Percentiles rank a stretch among this genome's conserved stretches.
Conservation (phyloP, 1,284 basidiomycete genomes). For the Puccinia hordei region DNA sequence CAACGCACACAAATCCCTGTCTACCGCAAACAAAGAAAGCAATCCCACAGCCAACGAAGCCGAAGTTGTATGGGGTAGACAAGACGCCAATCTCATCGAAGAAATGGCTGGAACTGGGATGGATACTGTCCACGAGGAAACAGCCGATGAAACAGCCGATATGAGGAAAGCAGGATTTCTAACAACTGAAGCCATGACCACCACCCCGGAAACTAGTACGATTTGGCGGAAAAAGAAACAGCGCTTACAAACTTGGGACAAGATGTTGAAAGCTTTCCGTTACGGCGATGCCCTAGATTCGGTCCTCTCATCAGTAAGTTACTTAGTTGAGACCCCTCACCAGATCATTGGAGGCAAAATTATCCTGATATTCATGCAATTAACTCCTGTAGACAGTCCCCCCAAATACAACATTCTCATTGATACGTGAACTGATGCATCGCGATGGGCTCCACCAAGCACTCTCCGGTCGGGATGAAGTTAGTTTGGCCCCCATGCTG, state of each 20-base stretch:
- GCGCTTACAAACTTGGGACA: conserved; percentile 83
- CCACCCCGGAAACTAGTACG: conserved; percentile 25
- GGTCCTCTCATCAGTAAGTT: conserved; percentile 74
- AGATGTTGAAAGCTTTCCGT: conserved; percentile 85
- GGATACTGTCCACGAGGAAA: conserved; percentile 52
- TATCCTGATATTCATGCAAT: conserved; percentile 3
- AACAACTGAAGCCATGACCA: conserved; percentile 32
- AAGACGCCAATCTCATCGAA: conserved; percentile 52
- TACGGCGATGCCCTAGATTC: conserved; percentile 92
- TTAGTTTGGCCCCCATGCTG: conserved; percentile 87
- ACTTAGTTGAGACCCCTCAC: not conserved
- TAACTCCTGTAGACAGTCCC: conserved; percentile 67
- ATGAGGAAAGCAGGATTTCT: conserved; percentile 28
- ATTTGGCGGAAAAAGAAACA: conserved; percentile 69
- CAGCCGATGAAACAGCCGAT: conserved; percentile 46
- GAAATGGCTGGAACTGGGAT: conserved; percentile 53
- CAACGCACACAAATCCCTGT: conserved; percentile 9
- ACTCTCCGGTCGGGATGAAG: conserved; percentile 86
- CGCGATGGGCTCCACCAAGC: conserved; percentile 86
- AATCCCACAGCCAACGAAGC: conserved; percentile 53
- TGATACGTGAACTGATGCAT: conserved; percentile 90
- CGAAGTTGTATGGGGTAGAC: conserved; percentile 52
- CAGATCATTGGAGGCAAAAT: not conserved
- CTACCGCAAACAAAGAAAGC: conserved; percentile 49
- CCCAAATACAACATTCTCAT: conserved; percentile 81